Conservation (phyloP, 2,329 filamentous ascomycete species). For the Ceratocystis cubensis region DNA sequence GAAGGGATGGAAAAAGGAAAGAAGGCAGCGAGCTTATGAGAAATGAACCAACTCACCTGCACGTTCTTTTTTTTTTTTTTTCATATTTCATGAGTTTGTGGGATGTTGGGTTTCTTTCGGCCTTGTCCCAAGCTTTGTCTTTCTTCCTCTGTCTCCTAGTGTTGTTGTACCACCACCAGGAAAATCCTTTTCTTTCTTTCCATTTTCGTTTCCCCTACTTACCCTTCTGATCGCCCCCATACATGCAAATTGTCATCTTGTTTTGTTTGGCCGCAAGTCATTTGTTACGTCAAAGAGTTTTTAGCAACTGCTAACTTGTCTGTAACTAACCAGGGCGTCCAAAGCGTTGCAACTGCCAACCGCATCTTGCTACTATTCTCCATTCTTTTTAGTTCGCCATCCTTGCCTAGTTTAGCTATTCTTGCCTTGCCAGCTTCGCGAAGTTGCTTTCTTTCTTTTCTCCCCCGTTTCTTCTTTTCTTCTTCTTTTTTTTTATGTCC, state of each 20-base stretch:
- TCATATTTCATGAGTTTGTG: not conserved
- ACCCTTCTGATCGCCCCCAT: not conserved
- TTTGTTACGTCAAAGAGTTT: not conserved
- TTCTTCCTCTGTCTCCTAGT: not conserved
- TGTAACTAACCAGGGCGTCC: not conserved
- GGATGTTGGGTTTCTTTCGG: not conserved
- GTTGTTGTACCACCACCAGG: not conserved
- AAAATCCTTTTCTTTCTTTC: not conserved
- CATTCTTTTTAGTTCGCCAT: not conserved
- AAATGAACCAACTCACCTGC: not conserved
- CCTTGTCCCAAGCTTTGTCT: not conserved
- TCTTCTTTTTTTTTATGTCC: not conserved
- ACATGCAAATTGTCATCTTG: not conserved
- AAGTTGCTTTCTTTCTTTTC: not conserved
- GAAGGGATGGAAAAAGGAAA: not conserved
- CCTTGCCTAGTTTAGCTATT: conserved; percentile 1
- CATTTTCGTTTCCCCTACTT: not conserved
- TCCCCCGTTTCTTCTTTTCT: not conserved
- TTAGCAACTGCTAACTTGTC: not conserved
- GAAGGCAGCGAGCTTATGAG: not conserved
- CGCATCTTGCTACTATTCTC: not conserved
- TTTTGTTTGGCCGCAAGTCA: not conserved
- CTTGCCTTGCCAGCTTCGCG: not conserved
- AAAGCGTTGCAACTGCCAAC: not conserved
- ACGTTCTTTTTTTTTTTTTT: not conserved